Base-by-base conservation (phyloP, 148 eudicot species). In the Diospyros kaki region DNA sequence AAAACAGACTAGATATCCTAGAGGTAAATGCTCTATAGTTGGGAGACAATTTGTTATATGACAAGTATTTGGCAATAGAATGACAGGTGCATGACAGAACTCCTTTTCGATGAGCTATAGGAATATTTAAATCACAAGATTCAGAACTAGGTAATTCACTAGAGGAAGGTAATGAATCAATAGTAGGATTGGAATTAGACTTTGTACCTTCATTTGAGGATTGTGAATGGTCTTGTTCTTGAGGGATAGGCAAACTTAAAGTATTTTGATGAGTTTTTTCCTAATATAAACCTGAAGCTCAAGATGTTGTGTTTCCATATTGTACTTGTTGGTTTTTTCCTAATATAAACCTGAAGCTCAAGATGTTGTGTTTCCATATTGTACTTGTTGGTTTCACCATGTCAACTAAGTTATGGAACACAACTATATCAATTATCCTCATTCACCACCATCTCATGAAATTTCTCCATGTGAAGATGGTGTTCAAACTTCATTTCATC, bases 11-110 rank as follows among this genome's bases (percentile, higher is more conserved):
- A 43, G 55, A 58, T 5, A 72, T 43, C 8, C 18, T 72, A 13
- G 75, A 58, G 7, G 41, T 43, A 55, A 71, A 71, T 14, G 64
- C 74, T 71, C 28, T 55, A 58, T 55, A 11, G 43, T 6, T 52
- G 10, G 17, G 17, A 1, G 39, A 60, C 17, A 60, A 11, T 60
- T 7, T 60, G 5, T 60, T 41, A 18, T 60, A 17, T 1, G 64
- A 60, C 28, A 60, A 18, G 28, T 60, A 60, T 60, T 60, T 17
- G 0, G 64, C 64, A 60, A 60, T 60, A 11, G 42, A 4, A 60
- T 60, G 64, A 17, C 17, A 41, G 64, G 41, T 60, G 5, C 64
- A 60, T 14, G 17, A 17, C 10, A 9, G 41, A 5, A 28, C 9
- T 17, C 64, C 64, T 60, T 60, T 60, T 14, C 39, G 17, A 3